phyloP scores from a whole-genome alignment of 148 eudicot genomes.

The Camellia japonica region DNA sequence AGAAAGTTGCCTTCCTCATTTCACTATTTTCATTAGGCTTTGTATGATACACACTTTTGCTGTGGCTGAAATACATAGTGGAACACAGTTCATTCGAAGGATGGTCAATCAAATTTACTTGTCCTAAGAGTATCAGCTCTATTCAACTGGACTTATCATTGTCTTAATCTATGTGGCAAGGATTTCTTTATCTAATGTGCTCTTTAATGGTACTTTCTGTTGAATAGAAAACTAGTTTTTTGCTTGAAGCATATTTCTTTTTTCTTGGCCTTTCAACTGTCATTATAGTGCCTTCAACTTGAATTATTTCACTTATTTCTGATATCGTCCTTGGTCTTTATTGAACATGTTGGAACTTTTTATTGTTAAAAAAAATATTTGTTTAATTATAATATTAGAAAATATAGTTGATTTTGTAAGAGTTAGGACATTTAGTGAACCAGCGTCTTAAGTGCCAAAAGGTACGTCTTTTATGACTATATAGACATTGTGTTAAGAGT shows the following conservation, averaged over 20 bases:
- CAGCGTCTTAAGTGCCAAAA: background rate
- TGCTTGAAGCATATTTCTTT: background rate
- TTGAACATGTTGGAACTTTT: background rate
- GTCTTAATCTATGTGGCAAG: background rate
- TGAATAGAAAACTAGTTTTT: background rate
- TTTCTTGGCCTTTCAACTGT: constrained; percentile 1
- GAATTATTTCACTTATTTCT: background rate
- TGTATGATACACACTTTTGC: background rate
- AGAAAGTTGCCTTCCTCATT: background rate
- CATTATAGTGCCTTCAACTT: background rate
- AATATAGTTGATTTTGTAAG: background rate
- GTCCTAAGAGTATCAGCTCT: background rate
- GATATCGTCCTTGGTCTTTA: background rate
- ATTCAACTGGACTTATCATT: background rate
- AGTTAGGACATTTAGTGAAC: background rate
- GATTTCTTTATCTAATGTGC: background rate
- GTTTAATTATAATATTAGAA: background rate
- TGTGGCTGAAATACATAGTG: background rate
- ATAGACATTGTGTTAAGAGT: background rate
- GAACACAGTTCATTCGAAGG: background rate
- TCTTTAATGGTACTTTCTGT: background rate
- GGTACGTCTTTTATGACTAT: background rate
- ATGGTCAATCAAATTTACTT: background rate
- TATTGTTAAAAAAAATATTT: background rate
- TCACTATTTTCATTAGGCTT: background rate